Base-by-base conservation (phyloP, 2,329 filamentous ascomycete species). In the Emydomyces testavorans region DNA sequence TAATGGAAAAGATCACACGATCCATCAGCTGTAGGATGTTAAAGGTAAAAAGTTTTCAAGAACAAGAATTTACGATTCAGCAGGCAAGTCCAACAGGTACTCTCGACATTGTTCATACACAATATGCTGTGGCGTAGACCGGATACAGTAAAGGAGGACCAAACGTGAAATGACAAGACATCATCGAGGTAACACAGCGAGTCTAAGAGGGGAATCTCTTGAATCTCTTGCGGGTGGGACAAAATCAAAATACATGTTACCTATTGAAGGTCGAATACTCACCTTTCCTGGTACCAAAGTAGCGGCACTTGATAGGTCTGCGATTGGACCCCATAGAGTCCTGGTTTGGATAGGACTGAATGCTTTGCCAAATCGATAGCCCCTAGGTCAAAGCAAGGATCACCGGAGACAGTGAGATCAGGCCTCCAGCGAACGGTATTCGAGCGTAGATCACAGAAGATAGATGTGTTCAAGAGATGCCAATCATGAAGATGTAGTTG, bases 281-380 rank as follows among this genome's bases (percentile, higher is more conserved):
- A 68, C 67, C 67, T 56, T 60, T 62, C 50, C 61, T 63, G 53
- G 62, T 61, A 40, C 55, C 59, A 55, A 62, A 67, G 62, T 63
- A 65, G 46, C 64, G 63, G 59, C 67, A 67, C 46, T 58, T 54
- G 45, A 48, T 49, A 46, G 42, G 49, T 43, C 48, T 54, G 49
- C 46, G 53, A 43, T 45, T 35, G 28, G 43, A 24, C 42, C 48
- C 20, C 39, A 24, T 31, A 46, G 37, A 35, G 32, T 20, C 35
- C 16, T 21, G 35, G 6, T 18, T 38, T 13, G 16, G 16, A 38
- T 57, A 60, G 54, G 59, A 54, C 54, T 56, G 56, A 53, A 58
- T 48, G 43, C n/a, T 47, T 50, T 61, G 60, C 56, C 59, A 63
- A 58, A 56, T 60, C 60, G 62, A 54, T 57, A 50, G n/a, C 45